Evolutionary conservation across 2,329 filamentous ascomycete species (phyloP), one percentile per base, ranked within the genome.

Genomic region (Paraconiothyrium brasiliense): DNA sequence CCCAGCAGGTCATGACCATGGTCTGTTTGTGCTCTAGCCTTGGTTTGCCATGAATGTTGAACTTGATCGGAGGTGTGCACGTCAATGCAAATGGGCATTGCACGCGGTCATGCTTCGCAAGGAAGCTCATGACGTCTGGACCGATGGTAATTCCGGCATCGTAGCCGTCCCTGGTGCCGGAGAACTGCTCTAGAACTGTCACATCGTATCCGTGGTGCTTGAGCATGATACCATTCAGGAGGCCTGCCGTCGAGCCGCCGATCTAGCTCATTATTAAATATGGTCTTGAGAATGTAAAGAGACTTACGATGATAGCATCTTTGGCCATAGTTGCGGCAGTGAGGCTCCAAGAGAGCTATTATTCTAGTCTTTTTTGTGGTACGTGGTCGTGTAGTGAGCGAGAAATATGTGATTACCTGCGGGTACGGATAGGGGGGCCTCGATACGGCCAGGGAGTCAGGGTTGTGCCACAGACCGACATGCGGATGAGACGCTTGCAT

Each of bases 171-270:
- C 63, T 55, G 20, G 34, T 14, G 13, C 24, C 32, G 20, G 24
- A 13, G 5, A 63, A 41, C 30, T 58, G 41, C 47, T 63, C 62
- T 6, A 63, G 50, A 8, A 63, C 57, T 22, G 39, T 58, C 10
- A 65, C 63, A 27, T 52, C 48, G 22, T 63, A 59, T 22, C 63
- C 63, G 13, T 60, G 60, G 22, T 56, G 60, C n/a, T 59, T 61
- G 16, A 65, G 58, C 61, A 63, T 65, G 16, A 63, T 34, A 20
- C 60, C 57, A 24, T 48, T 39, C 55, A 63, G 60, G 11, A 65
- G 43, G 11, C 63, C 63, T 8, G 60, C 54, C 20, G 57, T 57
- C 14, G 63, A 65, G 1, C 63, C 63, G 14, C 58, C 58, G 10
- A 58, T 51, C 59, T 62, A 48, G n/a, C 4, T 4, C 24, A 16